Percentiles rank a stretch among this genome's conserved stretches.
Evolutionary conservation across 768 basidiomycete species (phyloP).

Genomic region (Amylocystis lapponica): DNA sequence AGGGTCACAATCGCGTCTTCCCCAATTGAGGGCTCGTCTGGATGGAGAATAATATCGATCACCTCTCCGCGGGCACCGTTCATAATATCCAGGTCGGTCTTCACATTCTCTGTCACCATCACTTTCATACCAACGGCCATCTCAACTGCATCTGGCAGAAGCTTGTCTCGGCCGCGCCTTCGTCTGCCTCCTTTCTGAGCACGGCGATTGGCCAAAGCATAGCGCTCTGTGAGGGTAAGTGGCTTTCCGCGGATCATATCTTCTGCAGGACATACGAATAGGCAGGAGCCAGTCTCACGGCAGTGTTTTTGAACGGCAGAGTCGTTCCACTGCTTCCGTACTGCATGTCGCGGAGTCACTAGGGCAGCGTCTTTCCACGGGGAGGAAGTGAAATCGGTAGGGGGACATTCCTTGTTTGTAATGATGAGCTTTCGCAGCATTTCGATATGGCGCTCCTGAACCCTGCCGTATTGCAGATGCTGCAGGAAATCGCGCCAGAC

Average conservation of each 20-base stretch:
- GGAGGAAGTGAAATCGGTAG: slow-evolving; percentile 17
- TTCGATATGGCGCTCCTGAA: slow-evolving; percentile 20
- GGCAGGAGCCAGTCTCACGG: slow-evolving; percentile 1
- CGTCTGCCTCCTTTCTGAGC: no score
- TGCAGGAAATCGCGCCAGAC: slow-evolving; percentile 28
- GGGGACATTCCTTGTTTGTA: slow-evolving; percentile 8
- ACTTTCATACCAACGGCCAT: slow-evolving; percentile 30
- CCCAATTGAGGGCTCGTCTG: slow-evolving; percentile 20
- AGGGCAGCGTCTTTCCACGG: slow-evolving; percentile 32
- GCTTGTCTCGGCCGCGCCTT: no score
- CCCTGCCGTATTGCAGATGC: slow-evolving; percentile 20
- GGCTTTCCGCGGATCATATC: slow-evolving; percentile 19
- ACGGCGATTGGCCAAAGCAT: slow-evolving; percentile 8
- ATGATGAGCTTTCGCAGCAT: slow-evolving; percentile 24
- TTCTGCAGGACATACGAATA: slow-evolving; percentile 26
- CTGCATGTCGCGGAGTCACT: slow-evolving; percentile 33
- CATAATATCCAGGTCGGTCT: slow-evolving; percentile 35
- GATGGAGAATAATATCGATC: slow-evolving; percentile 28
- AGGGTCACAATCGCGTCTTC: slow-evolving; percentile 13
- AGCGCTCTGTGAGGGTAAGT: slow-evolving; percentile 10
- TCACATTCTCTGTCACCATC: slow-evolving; percentile 35
- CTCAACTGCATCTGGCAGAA: slow-evolving; percentile 16
- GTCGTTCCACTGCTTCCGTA: slow-evolving; percentile 33
- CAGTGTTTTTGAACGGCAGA: slow-evolving; percentile 19
- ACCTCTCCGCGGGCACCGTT: slow-evolving; percentile 32